Base-by-base conservation (phyloP, 1,284 basidiomycete species). In the Cryptococcus depauperatus region DNA sequence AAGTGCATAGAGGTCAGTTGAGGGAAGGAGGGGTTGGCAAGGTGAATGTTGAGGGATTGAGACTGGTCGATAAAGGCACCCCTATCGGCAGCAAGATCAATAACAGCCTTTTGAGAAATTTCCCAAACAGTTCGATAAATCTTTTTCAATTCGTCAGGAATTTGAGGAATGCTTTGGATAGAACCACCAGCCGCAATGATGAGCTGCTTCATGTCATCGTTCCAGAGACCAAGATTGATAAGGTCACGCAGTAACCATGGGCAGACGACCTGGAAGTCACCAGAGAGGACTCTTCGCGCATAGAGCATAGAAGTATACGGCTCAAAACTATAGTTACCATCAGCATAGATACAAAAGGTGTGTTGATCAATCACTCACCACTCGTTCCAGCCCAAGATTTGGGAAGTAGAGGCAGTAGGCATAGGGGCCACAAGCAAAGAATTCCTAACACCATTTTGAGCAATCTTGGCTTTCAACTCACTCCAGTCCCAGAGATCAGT, bases 1-100 rank as follows among this genome's bases (percentile, higher is more conserved):
- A 98, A 99, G 76, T 98, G 95, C 93, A 97, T 98, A 58, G 86
- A 89, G 39, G 91, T 95, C 47, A 99, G 77, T 72, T 99, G 95
- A 16, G 88, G 89, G 57, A 85, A 79, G 9, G 90, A 92, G 38
- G 95, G 95, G 44, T 86, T 79, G 62, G 88, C 81, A 37, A 99
- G 74, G 71, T 98, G 93, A 48, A 99, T 81, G 72, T 98, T 98
- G 66, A 99, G 72, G 43, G 74, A 76, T 65, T 79, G 77, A 50
- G 50, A 54, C 74, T 99, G 95, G 75, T 92, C 95, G 71, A 98
- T 96, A 76, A 87, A 99, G 1, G 95, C 91, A 32, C 93, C 95
- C 57, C 95, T 90, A 72, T 99, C 95, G 18, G 95, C 95, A 34
- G 93, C 87, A 62, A 99, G 81, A 74, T 98, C 95, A 50, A 99